Percentiles rank a stretch among this genome's conserved stretches.
Conservation (phyloP, 176 grass and related monocot genomes). For the Bothriochloa decipiens region DNA sequence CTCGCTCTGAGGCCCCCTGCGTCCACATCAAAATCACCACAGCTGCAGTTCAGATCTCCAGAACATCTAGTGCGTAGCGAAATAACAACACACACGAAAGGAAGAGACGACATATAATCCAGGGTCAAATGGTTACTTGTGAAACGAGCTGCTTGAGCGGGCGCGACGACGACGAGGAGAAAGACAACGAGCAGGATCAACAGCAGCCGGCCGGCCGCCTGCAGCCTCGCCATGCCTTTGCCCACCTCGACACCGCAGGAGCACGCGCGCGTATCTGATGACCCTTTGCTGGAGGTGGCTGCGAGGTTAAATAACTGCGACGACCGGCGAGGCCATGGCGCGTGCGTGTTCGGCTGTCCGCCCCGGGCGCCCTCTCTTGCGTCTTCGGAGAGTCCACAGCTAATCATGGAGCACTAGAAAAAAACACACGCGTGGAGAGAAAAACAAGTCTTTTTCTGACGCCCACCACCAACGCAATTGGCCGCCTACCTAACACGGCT, state of each 20-base stretch:
- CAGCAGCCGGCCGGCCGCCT: constrained; percentile 9
- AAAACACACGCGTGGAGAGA: background rate
- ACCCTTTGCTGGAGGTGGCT: background rate
- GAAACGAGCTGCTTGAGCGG: constrained; percentile 40
- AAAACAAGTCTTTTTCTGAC: constrained; percentile 17
- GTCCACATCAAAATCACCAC: background rate
- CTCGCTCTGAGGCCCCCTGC: constrained; percentile 36
- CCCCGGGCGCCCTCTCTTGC: background rate
- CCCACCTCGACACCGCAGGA: background rate
- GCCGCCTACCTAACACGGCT: constrained; percentile 52
- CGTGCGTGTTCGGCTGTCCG: background rate
- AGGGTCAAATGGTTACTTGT: constrained; percentile 20
- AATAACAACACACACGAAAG: background rate
- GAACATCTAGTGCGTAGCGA: background rate
- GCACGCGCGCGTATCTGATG: background rate
- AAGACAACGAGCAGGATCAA: constrained; percentile 34
- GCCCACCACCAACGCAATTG: constrained; percentile 51
- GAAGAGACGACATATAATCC: background rate
- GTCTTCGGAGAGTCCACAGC: background rate
- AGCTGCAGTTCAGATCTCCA: background rate
- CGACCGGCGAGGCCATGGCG: constrained; percentile 12
- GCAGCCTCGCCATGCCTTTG: constrained; percentile 46
- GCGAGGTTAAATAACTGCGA: constrained; percentile 43
- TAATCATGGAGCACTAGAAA: constrained; percentile 49
- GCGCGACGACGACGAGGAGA: constrained; percentile 23